These are phyloP conservation scores for Verticillium nubilum DNA, from an alignment of 2,329 filamentous ascomycete species.

Conservation along the genomic window DNA sequence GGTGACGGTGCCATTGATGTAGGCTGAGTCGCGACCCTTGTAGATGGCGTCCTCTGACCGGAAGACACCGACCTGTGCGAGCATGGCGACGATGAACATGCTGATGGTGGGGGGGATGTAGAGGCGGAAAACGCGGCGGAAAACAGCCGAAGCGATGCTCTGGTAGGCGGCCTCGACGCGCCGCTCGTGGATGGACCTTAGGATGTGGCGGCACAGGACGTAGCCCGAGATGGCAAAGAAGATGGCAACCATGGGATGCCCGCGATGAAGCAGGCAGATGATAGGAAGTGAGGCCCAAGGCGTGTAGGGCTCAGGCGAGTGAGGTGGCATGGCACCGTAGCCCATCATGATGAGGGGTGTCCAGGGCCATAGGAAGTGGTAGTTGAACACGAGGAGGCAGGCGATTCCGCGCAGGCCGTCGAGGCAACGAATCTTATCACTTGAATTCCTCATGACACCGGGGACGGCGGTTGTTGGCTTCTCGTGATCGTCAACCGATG, in stretches of 20 bases:
- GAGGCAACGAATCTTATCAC: slow-evolving; percentile 31
- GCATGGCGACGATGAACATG: slow-evolving; percentile 31
- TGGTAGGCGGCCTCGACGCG: slow-evolving; percentile 28
- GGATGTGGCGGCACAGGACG: slow-evolving; percentile 31
- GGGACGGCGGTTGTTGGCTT: background rate
- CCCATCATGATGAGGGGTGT: slow-evolving; percentile 33
- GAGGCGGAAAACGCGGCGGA: slow-evolving; percentile 31
- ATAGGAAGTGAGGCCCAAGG: slow-evolving; percentile 29
- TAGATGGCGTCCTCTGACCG: slow-evolving; percentile 27
- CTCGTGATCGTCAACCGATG: background rate
- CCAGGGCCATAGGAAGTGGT: slow-evolving; percentile 36
- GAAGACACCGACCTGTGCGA: slow-evolving; percentile 31
- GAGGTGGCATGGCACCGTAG: slow-evolving; percentile 28
- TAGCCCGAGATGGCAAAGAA: slow-evolving; percentile 40
- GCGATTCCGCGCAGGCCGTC: slow-evolving; percentile 36
- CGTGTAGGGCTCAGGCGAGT: slow-evolving; percentile 26
- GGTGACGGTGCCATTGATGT: slow-evolving; percentile 32
- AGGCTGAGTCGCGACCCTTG: slow-evolving; percentile 29
- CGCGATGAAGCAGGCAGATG: slow-evolving; percentile 31
- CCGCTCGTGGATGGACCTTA: slow-evolving; percentile 28
- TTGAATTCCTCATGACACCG: slow-evolving; percentile 5
- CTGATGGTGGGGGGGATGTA: slow-evolving; percentile 33
- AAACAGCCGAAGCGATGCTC: slow-evolving; percentile 29
- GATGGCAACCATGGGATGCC: slow-evolving; percentile 34
- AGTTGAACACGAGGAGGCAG: slow-evolving; percentile 36